Conservation (phyloP, 2,329 filamentous ascomycete species). For the Aotearoamyces nothofagi region DNA sequence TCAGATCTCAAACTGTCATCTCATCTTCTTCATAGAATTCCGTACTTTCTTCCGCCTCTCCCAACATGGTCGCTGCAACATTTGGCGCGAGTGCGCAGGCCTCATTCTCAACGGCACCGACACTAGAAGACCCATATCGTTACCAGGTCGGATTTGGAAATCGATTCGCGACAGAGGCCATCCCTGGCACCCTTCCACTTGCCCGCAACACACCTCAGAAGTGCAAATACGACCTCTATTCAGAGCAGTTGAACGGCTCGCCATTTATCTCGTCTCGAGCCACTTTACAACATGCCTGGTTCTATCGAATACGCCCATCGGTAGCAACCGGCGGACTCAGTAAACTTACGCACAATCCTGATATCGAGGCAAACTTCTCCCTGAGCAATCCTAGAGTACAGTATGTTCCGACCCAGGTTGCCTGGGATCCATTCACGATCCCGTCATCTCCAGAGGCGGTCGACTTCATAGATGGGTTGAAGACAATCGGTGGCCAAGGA, state of each 20-base stretch:
- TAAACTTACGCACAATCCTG: too few relatives aligned
- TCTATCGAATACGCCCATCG: too few relatives aligned
- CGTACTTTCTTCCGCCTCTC: too few relatives aligned
- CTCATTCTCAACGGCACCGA: slow-evolving; percentile 33
- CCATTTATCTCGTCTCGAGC: slow-evolving; percentile 23
- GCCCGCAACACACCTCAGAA: slow-evolving; percentile 26
- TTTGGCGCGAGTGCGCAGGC: slow-evolving; percentile 11
- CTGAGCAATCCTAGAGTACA: too few relatives aligned
- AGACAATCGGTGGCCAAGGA: slow-evolving; percentile 32
- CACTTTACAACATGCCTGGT: slow-evolving; percentile 21
- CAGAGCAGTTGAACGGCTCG: slow-evolving; percentile 26
- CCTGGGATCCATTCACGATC: slow-evolving; percentile 33
- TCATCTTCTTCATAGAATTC: too few relatives aligned
- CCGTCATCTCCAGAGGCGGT: too few relatives aligned
- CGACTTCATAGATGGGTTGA: slow-evolving; percentile 31
- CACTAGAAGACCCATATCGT: slow-evolving; percentile 28
- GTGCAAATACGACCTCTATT: slow-evolving; percentile 26
- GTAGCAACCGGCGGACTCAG: slow-evolving; percentile 10
- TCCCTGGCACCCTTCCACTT: slow-evolving; percentile 25
- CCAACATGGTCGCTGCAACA: too few relatives aligned
- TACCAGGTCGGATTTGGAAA: slow-evolving; percentile 42
- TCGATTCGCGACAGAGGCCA: slow-evolving; percentile 23
- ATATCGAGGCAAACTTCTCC: too few relatives aligned
- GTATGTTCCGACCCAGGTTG: too few relatives aligned
- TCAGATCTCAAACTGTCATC: too few relatives aligned